Evolutionary conservation across 2,329 filamentous ascomycete genomes (phyloP), one percentile per base, ranked within the genome.

Genomic region (Dryadomyces sulphureus): DNA sequence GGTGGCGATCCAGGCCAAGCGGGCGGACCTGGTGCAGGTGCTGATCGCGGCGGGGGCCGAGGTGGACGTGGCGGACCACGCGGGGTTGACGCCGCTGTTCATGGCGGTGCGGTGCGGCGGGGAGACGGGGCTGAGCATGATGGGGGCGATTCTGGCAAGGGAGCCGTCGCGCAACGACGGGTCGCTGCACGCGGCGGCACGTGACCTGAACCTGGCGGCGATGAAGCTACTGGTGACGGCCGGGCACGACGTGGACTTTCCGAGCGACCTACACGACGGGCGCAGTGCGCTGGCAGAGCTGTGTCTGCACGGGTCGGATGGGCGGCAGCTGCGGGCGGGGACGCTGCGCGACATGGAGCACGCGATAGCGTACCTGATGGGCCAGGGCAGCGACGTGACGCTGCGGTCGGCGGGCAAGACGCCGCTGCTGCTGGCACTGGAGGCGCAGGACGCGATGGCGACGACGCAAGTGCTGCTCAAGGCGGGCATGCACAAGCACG

Each of bases 161-260:
- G 72, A 74, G 19, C 72, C 75, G 1, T 68, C 72, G 2, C 67
- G 65, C 38, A 76, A 83, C 48, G 79, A 84, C 49, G 78, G 79
- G 0, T 81, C 77, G 1, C 63, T 84, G 3, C 79, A 84, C 54
- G 78, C 81, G 49, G 75, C 78, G 4, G 72, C 78, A 0, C 65
- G 74, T 12, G 68, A 73, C 41, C 64, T 83, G 19, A 75, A 81
- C 51, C 51, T 78, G 0, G 60, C 69, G 12, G 71, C 70, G 1
- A 72, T 80, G 50, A 65, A 67, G 43, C 62, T 77, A 2, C 63
- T 84, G 2, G 60, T 81, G 5, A 64, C 77, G 40, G 63, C 72
- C 50, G 73, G 71, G 2, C 79, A 83, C 49, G 73, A 80, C 16
- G 67, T 75, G 0, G 78, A 82, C 54, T 82, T 80, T 46, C 78